Evolutionary conservation across 2,329 filamentous ascomycete genomes (phyloP).

Genomic region (Rhytidhysteron rufulum): DNA sequence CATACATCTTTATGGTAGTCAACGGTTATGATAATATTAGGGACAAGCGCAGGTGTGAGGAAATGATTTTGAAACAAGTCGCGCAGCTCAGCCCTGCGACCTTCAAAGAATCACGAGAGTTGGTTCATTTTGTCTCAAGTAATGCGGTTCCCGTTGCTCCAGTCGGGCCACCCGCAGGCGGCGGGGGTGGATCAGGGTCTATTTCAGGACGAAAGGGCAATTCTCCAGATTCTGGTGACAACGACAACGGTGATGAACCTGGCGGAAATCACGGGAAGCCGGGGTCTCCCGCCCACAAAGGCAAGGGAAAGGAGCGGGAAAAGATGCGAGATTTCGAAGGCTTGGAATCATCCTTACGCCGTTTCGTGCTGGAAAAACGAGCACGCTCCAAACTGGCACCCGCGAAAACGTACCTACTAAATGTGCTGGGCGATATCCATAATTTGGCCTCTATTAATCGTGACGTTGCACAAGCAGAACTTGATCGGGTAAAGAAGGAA

Average conservation of each 20-base stretch:
- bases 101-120: slow-evolving; percentile 83
- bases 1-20: slow-evolving; percentile 98
- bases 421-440: slow-evolving; percentile 83
- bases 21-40: slow-evolving; percentile 94
- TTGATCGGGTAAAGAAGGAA: slow-evolving; percentile 77
- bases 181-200: slow-evolving; percentile 45
- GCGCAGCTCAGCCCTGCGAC: slow-evolving; percentile 83
- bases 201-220: slow-evolving; percentile 19
- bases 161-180: slow-evolving; percentile 53
- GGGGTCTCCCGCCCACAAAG: slow-evolving; percentile 62
- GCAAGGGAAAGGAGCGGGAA: slow-evolving; percentile 65
- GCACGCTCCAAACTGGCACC: slow-evolving; percentile 93
- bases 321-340: slow-evolving; percentile 87
- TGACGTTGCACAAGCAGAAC: slow-evolving; percentile 79
- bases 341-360: slow-evolving; percentile 80
- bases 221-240: slow-evolving; percentile 32
- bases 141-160: slow-evolving; percentile 81
- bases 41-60: slow-evolving; percentile 86
- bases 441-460: slow-evolving; percentile 81
- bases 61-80: slow-evolving; percentile 90
- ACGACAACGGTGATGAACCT: slow-evolving; percentile 41
- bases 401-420: slow-evolving; percentile 90
- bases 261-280: slow-evolving; percentile 50
- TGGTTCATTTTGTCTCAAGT: slow-evolving; percentile 97
- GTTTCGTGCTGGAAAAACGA: slow-evolving; percentile 94